Evolutionary conservation across 2,329 filamentous ascomycete species (phyloP), one percentile per base, ranked within the genome.

Genomic region (Monosporascus sp.): DNA sequence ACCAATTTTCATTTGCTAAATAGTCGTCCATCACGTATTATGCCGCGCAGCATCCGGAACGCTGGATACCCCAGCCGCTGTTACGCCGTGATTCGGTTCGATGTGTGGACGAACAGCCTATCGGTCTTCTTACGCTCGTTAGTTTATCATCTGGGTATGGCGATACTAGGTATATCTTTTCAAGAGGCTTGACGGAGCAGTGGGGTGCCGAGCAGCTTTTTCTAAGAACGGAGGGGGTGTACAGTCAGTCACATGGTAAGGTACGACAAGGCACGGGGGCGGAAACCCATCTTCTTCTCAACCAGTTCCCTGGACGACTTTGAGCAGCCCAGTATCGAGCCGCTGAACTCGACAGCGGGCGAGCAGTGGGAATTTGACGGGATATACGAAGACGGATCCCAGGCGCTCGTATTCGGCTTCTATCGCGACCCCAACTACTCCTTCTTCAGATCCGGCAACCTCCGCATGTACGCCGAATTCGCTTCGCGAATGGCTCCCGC

Each of bases 291-390:
- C n/a, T 31, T 44, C 41, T 52, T 57, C 25, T 22, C 47, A 14
- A 34, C 31, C 31, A 31, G 36, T 38, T 17, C 31, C 27, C 22
- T 48, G n/a, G 47, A 54, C 46, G 50, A 58, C 48, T 50, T 57
- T 38, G 47, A 56, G 49, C 41, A 45, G 24, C 62, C 63, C 7
- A 60, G 56, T 38, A 59, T 66, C 20, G 25, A 47, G 15, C 60
- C 60, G 15, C 47, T 65, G 14, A 67, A 67, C 50, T 55, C 56
- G 15, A 57, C 63, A 1, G 60, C 54, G 1, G 63, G 62, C 3
- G 65, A 67, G 49, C 65, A 66, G 47, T 67, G 65, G 65, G 64
- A 64, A 39, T 67, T 66, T 31, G 64, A 66, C 39, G 64, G 62
- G 24, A 24, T 65, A 6, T 62, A 59, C 5, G 57, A 58, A 2